Evolutionary conservation across 208 protist species (phyloP).

Genomic region (Vickermania ingenoplastis): DNA sequence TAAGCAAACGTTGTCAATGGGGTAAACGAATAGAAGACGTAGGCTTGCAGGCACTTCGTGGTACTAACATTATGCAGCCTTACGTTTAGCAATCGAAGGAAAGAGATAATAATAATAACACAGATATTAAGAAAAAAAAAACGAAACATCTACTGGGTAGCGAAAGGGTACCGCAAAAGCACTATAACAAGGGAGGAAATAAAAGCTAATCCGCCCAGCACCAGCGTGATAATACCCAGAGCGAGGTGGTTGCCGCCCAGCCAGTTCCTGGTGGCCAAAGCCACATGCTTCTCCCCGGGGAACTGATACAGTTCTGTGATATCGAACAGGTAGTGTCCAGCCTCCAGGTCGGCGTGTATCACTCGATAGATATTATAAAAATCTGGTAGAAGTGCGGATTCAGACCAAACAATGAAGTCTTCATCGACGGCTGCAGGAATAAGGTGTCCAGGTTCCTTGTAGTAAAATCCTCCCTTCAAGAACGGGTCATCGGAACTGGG

Average conservation of each 20-base stretch:
- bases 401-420: constrained; percentile 98
- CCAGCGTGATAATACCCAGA: constrained; percentile 85
- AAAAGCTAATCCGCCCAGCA: constrained; percentile 71
- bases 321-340: constrained; percentile 86
- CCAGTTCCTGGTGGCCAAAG: constrained; percentile 88
- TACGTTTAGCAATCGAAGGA: background rate
- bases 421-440: constrained; percentile 85
- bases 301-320: constrained; percentile 80
- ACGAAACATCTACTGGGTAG: background rate
- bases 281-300: constrained; percentile 90
- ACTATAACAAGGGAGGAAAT: constrained; percentile 27
- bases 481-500: constrained; percentile 41
- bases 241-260: constrained; percentile 93
- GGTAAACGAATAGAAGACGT: no score
- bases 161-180: constrained; percentile 7
- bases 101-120: background rate
- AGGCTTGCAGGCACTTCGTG: no score
- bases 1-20: no score
- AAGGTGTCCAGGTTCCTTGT: constrained; percentile 60
- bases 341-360: constrained; percentile 65
- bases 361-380: constrained; percentile 96
- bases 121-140: background rate
- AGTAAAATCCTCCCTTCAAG: constrained; percentile 71
- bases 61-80: no score
- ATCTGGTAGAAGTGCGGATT: constrained; percentile 86